phyloP scores from a whole-genome alignment of 306 rosid genomes.

The Prunus armeniaca region DNA sequence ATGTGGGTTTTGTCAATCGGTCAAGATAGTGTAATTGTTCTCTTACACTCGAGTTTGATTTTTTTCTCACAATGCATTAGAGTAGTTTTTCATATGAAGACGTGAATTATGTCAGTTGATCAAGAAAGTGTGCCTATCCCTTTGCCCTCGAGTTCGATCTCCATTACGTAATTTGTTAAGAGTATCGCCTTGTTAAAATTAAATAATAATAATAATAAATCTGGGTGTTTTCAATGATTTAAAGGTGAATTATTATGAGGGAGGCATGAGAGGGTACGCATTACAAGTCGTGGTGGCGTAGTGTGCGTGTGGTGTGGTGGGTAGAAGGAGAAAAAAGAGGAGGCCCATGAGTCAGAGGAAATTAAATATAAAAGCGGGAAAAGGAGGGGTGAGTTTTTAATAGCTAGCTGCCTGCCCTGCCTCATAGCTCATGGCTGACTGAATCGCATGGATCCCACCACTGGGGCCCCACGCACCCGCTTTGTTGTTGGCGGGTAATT shows the following conservation, averaged over 20 bases:
- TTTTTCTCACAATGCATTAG: too few relatives aligned
- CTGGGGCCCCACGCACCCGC: slow-evolving; percentile 7
- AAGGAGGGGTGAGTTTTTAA: neutral
- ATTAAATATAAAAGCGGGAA: slow-evolving; percentile 36
- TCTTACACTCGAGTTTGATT: too few relatives aligned
- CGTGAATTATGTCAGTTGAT: rapidly evolving
- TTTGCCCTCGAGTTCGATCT: too few relatives aligned
- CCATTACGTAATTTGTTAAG: too few relatives aligned
- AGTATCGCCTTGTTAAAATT: too few relatives aligned
- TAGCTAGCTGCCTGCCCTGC: neutral
- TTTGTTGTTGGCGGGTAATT: slow-evolving; percentile 42
- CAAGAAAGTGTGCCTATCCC: too few relatives aligned
- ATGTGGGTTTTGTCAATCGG: too few relatives aligned
- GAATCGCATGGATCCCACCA: slow-evolving; percentile 24
- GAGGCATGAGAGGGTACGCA: neutral
- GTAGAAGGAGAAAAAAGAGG: slow-evolving; percentile 10
- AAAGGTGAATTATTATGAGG: neutral
- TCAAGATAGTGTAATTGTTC: too few relatives aligned
- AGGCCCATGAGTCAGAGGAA: slow-evolving; percentile 8
- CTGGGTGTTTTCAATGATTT: neutral
- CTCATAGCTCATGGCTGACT: neutral
- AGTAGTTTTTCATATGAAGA: too few relatives aligned
- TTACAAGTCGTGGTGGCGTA: neutral
- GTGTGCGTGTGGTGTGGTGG: slow-evolving; percentile 9
- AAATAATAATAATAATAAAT: too few relatives aligned